phyloP scores from a whole-genome alignment of 305 asterid genomes.

The Fraxinus albicans region DNA sequence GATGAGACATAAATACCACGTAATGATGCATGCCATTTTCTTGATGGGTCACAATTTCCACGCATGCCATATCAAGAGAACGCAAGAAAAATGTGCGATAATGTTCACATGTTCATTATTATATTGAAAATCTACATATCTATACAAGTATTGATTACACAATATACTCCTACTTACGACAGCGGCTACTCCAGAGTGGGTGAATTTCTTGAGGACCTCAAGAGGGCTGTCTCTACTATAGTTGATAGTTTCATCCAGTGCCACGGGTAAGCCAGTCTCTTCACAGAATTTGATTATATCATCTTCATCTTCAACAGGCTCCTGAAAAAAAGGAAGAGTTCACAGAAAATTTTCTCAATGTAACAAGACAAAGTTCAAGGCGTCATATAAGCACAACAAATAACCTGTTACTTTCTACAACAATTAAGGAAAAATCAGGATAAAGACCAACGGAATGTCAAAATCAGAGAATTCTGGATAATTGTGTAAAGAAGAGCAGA shows the following conservation, averaged over 20 bases:
- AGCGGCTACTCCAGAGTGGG: slow-evolving; percentile 71
- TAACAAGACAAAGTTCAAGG: neutral
- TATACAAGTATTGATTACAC: neutral
- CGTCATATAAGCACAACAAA: neutral
- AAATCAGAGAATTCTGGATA: neutral
- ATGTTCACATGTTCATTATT: neutral
- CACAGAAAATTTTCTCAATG: neutral
- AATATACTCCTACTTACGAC: slow-evolving; percentile 46
- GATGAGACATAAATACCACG: neutral
- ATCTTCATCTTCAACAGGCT: slow-evolving; percentile 77
- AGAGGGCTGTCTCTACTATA: slow-evolving; percentile 46
- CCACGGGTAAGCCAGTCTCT: slow-evolving; percentile 89
- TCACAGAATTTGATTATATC: slow-evolving; percentile 78
- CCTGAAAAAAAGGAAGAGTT: slow-evolving; percentile 46
- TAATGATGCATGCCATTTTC: neutral
- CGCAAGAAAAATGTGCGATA: neutral
- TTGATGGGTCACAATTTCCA: neutral
- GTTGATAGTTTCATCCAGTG: slow-evolving; percentile 90
- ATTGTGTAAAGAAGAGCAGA: slow-evolving; percentile 1
- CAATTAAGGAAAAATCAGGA: slow-evolving; percentile 2
- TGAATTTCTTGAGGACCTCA: slow-evolving; percentile 60
- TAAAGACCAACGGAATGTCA: neutral
- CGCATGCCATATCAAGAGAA: neutral
- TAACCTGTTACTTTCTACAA: neutral
- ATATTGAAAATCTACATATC: neutral